These are phyloP conservation scores for Asterophora lycoperdoides DNA, from an alignment of 768 basidiomycete genomes.

Conservation along the genomic window DNA sequence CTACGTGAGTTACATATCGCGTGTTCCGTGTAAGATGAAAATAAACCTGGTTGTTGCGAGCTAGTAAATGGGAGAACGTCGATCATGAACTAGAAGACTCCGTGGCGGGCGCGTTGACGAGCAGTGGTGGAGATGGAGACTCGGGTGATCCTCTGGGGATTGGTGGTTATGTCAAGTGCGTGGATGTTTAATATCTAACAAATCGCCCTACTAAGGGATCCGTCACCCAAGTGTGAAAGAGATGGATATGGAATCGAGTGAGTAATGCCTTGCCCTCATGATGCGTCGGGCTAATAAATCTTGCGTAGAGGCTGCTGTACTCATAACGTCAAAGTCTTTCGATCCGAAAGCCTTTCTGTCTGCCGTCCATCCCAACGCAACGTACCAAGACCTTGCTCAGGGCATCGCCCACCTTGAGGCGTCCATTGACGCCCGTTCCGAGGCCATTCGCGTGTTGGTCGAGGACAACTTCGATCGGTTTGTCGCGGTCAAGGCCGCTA, in stretches of 20 bases:
- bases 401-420: constrained; percentile 72
- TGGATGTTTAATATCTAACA: constrained; percentile 1
- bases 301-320: constrained; percentile 65
- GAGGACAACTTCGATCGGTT: constrained; percentile 98
- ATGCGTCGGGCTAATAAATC: background rate
- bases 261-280: constrained; percentile 17
- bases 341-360: constrained; percentile 94
- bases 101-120: constrained; percentile 63
- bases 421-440: constrained; percentile 86
- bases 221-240: constrained; percentile 46
- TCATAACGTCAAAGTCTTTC: constrained; percentile 91
- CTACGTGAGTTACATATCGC: constrained; percentile 47
- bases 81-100: constrained; percentile 82
- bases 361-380: constrained; percentile 89
- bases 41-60: constrained; percentile 1
- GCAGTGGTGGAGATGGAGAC: constrained; percentile 53
- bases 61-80: constrained; percentile 85
- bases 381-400: constrained; percentile 82
- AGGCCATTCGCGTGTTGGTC: constrained; percentile 91
- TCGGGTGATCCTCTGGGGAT: constrained; percentile 73
- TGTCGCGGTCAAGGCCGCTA: constrained; percentile 94
- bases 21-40: no score
- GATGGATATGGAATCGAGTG: constrained; percentile 78
- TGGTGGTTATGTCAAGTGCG: constrained; percentile 59
- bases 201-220: constrained; percentile 9